Base-by-base conservation (phyloP, 306 rosid species). In the Sicyos baderoa region DNA sequence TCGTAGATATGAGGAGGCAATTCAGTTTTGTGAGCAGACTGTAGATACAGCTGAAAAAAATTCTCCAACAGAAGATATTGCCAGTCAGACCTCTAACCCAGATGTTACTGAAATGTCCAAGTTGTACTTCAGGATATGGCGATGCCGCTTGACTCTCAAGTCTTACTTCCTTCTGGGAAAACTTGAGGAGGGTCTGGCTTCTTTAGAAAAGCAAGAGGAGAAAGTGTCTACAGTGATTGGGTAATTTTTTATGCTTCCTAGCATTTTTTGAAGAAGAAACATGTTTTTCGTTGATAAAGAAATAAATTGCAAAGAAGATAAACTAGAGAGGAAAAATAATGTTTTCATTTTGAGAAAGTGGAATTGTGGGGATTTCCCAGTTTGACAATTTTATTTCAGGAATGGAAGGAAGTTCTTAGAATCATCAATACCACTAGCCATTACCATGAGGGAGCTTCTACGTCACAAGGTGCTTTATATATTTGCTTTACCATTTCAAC, bases 171-270 rank as follows among this genome's bases (percentile, higher is more conserved):
- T 84, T 77, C 76, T 84, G 40, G 99, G 99, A 80, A 93, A 81
- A 81, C 87, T 93, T 74, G 97, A 93, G 69, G 90, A 93, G 61
- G 95, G 99, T 59, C 84, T 93, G 81, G 81, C 91, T 71, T 82
- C 72, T 40, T 73, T 93, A 72, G 97, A 86, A 81, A 84, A 81
- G 75, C 86, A 86, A 78, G 86, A 79, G 78, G 86, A 82, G 74
- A 80, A 73, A 70, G 64, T 83, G 68, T 85, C 89, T 68, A 4
- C 76, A 64, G 71, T 79, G 51, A 76, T 76, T 76, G 81, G 80
- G 95, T 93, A 88, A 76, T 67, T 75, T 14, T 54, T 62, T 64
- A 27, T 58, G 54, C 53, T 56, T 72, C 56, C 15, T 42, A 21
- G 4, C 13, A 66, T 55, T 49, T 49, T 49, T 49, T 49, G 53